Evolutionary conservation across 2,329 filamentous ascomycete genomes (phyloP).

Genomic region (Colletotrichum lindemuthianum): DNA sequence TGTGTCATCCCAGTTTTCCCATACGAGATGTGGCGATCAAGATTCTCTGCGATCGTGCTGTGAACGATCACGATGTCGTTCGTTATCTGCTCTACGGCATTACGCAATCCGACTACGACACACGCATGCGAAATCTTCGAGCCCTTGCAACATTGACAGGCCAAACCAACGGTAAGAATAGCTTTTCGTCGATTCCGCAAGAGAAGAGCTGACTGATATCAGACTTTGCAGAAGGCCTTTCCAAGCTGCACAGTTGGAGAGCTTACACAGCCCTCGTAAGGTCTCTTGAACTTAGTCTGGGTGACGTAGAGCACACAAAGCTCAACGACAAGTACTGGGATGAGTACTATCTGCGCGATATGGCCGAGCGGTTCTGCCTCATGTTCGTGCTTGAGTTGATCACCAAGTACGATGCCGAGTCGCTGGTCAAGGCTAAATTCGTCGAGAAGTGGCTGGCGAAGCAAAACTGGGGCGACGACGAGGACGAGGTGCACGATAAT

Average conservation of each 20-base stretch:
- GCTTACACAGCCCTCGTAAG: slow-evolving; percentile 68
- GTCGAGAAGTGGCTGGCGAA: slow-evolving; percentile 79
- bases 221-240: slow-evolving; percentile 50
- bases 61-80: slow-evolving; percentile 66
- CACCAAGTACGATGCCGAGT: slow-evolving; percentile 65
- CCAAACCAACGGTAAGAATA: slow-evolving; percentile 42
- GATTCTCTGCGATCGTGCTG: slow-evolving; percentile 65
- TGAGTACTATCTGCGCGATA: slow-evolving; percentile 70
- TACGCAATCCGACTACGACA: slow-evolving; percentile 66
- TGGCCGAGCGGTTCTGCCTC: slow-evolving; percentile 68
- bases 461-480: slow-evolving; percentile 73
- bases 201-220: slow-evolving; percentile 38
- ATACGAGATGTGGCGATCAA: slow-evolving; percentile 75
- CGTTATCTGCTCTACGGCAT: slow-evolving; percentile 66
- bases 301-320: slow-evolving; percentile 59
- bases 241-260: slow-evolving; percentile 59
- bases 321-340: slow-evolving; percentile 68
- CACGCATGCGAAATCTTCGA: slow-evolving; percentile 65
- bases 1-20: slow-evolving; percentile 76
- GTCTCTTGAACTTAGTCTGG: slow-evolving; percentile 66
- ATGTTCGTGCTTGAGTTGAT: slow-evolving; percentile 68
- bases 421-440: slow-evolving; percentile 70
- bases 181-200: background rate
- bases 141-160: slow-evolving; percentile 65
- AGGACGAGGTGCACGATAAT: slow-evolving; percentile 62